Conservation (phyloP, 139 green algal species). For the Chlorella ohadii region DNA sequence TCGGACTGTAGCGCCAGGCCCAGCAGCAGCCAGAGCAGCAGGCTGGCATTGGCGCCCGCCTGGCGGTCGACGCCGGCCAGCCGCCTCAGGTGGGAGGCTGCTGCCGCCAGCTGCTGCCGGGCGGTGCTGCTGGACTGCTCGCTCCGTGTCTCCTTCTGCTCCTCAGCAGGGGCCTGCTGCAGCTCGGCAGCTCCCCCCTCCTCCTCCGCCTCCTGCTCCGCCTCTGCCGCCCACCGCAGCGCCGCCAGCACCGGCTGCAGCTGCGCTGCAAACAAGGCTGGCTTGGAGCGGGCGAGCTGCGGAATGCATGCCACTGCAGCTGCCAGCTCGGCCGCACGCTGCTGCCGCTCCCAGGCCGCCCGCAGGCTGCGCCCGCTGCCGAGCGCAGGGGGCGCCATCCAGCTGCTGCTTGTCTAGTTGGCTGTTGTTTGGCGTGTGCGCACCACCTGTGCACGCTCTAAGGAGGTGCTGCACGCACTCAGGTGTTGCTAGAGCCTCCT, state of each 20-base stretch:
- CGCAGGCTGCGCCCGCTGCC: conserved; percentile 18
- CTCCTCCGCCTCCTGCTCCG: not conserved
- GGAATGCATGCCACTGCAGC: not conserved
- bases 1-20: not conserved
- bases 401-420: not conserved
- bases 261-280: conserved; percentile 9
- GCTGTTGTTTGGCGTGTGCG: not conserved
- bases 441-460: not conserved
- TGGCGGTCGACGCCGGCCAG: not conserved
- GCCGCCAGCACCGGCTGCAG: conserved; percentile 12
- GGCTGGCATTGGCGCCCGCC: not conserved
- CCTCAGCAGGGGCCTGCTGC: not conserved
- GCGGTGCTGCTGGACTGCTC: not conserved
- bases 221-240: not conserved
- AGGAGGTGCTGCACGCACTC: not conserved
- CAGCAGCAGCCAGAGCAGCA: conserved; percentile 36
- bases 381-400: not conserved
- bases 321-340: conserved; percentile 7
- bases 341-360: conserved; percentile 33
- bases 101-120: not conserved
- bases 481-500: not conserved
- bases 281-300: not conserved
- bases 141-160: not conserved
- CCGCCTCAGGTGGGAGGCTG: not conserved
- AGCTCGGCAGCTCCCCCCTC: not conserved